Conservation (phyloP, 2,329 filamentous ascomycete species). For the Chaetomium globosum region DNA sequence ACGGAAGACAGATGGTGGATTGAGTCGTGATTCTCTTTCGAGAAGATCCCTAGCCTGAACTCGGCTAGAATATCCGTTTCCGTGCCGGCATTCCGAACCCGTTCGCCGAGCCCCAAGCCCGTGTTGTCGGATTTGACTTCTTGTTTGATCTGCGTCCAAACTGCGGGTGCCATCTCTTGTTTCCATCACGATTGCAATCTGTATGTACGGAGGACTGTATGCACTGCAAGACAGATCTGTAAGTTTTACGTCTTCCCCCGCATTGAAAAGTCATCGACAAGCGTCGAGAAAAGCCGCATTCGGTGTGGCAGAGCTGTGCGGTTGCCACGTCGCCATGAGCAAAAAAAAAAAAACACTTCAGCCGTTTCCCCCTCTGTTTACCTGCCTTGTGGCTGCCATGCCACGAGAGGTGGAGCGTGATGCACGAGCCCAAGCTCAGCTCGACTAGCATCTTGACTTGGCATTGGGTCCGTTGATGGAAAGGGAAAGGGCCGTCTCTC, state of each 20-base stretch:
- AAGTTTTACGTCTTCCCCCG: conserved; percentile 5
- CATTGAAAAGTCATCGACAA: not conserved
- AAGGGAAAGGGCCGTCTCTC: conserved; percentile 5
- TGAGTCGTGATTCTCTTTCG: not conserved
- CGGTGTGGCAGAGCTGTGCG: not conserved
- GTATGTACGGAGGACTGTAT: no score
- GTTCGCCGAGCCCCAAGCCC: not conserved
- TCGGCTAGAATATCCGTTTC: conserved; percentile 1
- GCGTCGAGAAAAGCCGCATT: not conserved
- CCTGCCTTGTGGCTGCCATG: conserved; percentile 2
- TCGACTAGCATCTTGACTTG: conserved; percentile 28
- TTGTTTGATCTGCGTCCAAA: not conserved
- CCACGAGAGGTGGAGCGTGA: conserved; percentile 8
- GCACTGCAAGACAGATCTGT: not conserved
- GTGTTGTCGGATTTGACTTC: conserved; percentile 1
- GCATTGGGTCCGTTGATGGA: conserved; percentile 1
- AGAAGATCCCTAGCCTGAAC: not conserved
- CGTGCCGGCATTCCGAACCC: not conserved
- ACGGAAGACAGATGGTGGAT: not conserved
- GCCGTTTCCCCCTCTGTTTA: not conserved
- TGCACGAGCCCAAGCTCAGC: conserved; percentile 20
- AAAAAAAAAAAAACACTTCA: not conserved
- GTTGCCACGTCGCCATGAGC: conserved; percentile 11
- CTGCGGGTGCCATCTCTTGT: not conserved
- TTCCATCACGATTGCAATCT: not conserved